A percentile compares a stretch with the other conserved stretches of the same genome.
phyloP scores from a whole-genome alignment of 2,329 filamentous ascomycete genomes.

The Fusarium marasasianum region DNA sequence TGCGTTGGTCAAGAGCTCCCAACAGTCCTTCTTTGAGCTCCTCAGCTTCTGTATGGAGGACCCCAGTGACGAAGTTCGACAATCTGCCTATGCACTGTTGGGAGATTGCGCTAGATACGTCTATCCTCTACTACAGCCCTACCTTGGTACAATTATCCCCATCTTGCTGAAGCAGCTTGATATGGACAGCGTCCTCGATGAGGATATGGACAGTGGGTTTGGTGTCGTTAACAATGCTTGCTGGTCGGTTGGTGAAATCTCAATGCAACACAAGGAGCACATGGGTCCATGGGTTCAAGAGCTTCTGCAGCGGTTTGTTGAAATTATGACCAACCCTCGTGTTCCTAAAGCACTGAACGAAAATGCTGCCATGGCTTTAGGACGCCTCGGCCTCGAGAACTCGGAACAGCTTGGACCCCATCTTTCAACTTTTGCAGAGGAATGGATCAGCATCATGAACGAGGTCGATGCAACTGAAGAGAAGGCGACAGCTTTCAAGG shows the following conservation, averaged over 20 bases:
- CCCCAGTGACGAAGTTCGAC: constrained; percentile 87
- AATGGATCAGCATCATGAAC: constrained; percentile 83
- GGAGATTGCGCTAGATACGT: constrained; percentile 96
- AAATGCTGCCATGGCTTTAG: constrained; percentile 93
- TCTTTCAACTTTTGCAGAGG: constrained; percentile 80
- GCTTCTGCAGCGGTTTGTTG: constrained; percentile 78
- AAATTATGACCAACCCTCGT: constrained; percentile 85
- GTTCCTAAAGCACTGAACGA: constrained; percentile 89
- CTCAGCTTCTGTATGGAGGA: constrained; percentile 94
- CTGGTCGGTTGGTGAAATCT: constrained; percentile 95
- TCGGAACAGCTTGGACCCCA: constrained; percentile 80
- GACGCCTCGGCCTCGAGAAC: constrained; percentile 84
- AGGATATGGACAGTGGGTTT: constrained; percentile 85
- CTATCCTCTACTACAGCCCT: constrained; percentile 80
- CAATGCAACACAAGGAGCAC: constrained; percentile 77
- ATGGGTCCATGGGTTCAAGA: constrained; percentile 82
- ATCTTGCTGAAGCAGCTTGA: constrained; percentile 90
- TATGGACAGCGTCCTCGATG: constrained; percentile 77
- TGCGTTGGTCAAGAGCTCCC: constrained; percentile 78
- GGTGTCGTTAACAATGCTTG: constrained; percentile 98
- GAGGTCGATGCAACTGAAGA: constrained; percentile 90
- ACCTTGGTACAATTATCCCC: constrained; percentile 77
- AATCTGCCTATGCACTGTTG: constrained; percentile 93
- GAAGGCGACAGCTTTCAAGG: constrained; percentile 92
- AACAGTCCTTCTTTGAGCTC: constrained; percentile 89